phyloP scores from a whole-genome alignment of 441 rosid genomes.

The Populus hybrid region DNA sequence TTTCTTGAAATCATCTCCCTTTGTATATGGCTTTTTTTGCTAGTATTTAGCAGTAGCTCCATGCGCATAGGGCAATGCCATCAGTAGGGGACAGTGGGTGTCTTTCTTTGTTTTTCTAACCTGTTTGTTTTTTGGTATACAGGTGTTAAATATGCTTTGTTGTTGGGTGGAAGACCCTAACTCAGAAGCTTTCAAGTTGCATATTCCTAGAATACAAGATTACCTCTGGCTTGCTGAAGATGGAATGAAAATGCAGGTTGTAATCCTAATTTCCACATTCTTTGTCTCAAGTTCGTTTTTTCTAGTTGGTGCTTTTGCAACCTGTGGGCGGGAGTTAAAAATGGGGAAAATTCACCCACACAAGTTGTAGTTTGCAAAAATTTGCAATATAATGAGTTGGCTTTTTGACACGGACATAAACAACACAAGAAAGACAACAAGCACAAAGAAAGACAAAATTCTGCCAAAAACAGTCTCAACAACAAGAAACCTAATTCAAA shows the following conservation, averaged over 20 bases:
- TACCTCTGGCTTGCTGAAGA: slow-evolving; percentile 97
- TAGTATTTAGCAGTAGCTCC: not conserved
- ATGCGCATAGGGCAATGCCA: not conserved
- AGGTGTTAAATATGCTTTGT: slow-evolving; percentile 98
- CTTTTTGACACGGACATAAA: too few relatives aligned
- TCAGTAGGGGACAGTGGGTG: not conserved
- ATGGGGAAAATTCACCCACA: not conserved
- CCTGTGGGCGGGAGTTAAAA: not conserved
- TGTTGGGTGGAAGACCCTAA: slow-evolving; percentile 98
- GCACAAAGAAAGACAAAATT: too few relatives aligned
- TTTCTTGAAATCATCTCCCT: too few relatives aligned
- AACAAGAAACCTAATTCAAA: too few relatives aligned
- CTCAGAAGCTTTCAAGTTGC: slow-evolving; percentile 90
- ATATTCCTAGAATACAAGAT: slow-evolving; percentile 82
- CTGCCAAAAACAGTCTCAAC: too few relatives aligned
- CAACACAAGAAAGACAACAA: too few relatives aligned
- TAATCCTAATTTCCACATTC: not conserved
- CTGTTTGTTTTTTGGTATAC: slow-evolving; percentile 15
- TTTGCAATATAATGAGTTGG: not conserved
- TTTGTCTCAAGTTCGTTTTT: not conserved
- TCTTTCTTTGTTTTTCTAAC: slow-evolving; percentile 10
- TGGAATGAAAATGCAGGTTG: slow-evolving; percentile 99
- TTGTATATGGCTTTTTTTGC: not conserved
- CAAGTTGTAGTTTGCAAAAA: not conserved
- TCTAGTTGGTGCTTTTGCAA: slow-evolving; percentile 17